Evolutionary conservation across 192 early-diverging fungal species (phyloP).

Genomic region (Pilobolus umbonatus): DNA sequence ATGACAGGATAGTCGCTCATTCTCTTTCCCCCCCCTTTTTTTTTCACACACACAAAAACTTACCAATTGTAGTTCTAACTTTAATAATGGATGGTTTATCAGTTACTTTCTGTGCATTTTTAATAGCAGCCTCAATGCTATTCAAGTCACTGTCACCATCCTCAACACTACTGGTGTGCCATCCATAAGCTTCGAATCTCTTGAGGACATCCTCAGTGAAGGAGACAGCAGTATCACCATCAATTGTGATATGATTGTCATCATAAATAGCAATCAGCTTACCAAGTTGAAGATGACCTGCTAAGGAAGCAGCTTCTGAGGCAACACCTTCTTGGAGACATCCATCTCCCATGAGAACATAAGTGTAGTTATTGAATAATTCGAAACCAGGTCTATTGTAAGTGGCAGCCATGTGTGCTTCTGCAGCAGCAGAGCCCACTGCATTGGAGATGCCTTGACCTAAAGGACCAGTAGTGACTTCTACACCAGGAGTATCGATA

Average conservation of each 20-base stretch:
- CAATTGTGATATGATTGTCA: constrained; percentile 95
- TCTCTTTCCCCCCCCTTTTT: too few species aligned
- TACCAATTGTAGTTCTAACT: constrained; percentile 87
- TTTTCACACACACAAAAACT: neutral
- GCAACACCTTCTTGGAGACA: constrained; percentile 98
- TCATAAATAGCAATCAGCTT: constrained; percentile 95
- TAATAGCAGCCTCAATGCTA: constrained; percentile 69
- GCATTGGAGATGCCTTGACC: constrained; percentile 89
- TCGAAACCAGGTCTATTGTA: constrained; percentile 89
- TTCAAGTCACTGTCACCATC: constrained; percentile 82
- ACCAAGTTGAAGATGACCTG: constrained; percentile 78
- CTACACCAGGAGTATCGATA: constrained; percentile 83
- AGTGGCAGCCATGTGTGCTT: constrained; percentile 81
- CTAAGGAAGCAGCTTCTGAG: constrained; percentile 66
- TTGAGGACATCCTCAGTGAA: constrained; percentile 91
- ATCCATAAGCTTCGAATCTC: constrained; percentile 91
- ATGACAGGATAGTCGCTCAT: neutral
- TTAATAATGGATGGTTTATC: constrained; percentile 89
- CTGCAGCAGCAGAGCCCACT: constrained; percentile 89
- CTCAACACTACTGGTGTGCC: constrained; percentile 73
- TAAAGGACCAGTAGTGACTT: constrained; percentile 96
- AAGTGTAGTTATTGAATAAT: constrained; percentile 85
- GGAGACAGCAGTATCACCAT: constrained; percentile 75
- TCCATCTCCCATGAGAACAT: constrained; percentile 85
- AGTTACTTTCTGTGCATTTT: constrained; percentile 75